Percentiles rank a stretch among this genome's conserved stretches.
Evolutionary conservation across 192 early-diverging fungal genomes (phyloP).

Genomic region (Diversispora eburnea): DNA sequence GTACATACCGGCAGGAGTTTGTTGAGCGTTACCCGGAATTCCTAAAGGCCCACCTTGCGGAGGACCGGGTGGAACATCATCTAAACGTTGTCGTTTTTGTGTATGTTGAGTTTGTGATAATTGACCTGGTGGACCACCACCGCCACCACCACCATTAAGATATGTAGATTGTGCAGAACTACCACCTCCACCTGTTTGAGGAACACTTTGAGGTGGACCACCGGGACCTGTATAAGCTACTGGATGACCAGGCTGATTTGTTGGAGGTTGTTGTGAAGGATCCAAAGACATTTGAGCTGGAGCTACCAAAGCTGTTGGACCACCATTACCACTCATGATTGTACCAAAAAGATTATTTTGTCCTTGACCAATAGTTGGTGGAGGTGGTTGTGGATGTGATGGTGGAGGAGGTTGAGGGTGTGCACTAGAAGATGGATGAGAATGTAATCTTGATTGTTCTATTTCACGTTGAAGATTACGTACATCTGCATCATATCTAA

Average conservation of each 20-base stretch:
- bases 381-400: constrained; percentile 52
- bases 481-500: constrained; percentile 81
- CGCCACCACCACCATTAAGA: constrained; percentile 36
- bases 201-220: constrained; percentile 37
- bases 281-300: constrained; percentile 53
- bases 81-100: constrained; percentile 36
- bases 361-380: constrained; percentile 61
- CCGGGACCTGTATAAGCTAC: constrained; percentile 35
- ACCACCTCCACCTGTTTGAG: constrained; percentile 38
- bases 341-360: constrained; percentile 57
- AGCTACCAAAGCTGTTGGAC: constrained; percentile 44
- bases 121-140: constrained; percentile 28
- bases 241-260: constrained; percentile 29
- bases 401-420: constrained; percentile 44
- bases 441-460: constrained; percentile 62
- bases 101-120: constrained; percentile 42
- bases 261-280: constrained; percentile 40
- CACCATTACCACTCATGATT: constrained; percentile 47
- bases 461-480: constrained; percentile 75
- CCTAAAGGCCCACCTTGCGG: constrained; percentile 41
- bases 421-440: constrained; percentile 49
- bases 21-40: constrained; percentile 43
- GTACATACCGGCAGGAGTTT: constrained; percentile 44
- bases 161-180: constrained; percentile 42
- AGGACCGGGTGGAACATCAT: constrained; percentile 34